Percentiles rank a stretch among this genome's conserved stretches.
Evolutionary conservation across 2,329 filamentous ascomycete genomes (phyloP).

Genomic region (Penicillium freii): DNA sequence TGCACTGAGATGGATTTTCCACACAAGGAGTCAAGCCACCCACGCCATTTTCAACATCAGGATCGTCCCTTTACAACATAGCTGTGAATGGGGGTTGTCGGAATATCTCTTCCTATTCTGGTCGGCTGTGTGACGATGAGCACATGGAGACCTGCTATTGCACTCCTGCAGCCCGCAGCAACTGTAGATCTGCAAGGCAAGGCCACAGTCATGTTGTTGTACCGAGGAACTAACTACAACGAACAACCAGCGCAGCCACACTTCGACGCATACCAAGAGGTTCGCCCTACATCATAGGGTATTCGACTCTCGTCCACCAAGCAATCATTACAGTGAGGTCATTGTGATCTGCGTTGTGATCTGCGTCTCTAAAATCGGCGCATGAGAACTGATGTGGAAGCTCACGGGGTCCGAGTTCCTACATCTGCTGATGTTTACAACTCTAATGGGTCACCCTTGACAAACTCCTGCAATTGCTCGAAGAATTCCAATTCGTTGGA

Average conservation of each 20-base stretch:
- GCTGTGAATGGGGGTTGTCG: background rate
- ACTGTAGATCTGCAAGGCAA: background rate
- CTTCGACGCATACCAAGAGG: background rate
- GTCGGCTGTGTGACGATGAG: background rate
- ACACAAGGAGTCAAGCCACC: background rate
- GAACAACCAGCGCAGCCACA: background rate
- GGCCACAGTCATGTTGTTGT: background rate
- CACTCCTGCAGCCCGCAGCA: background rate
- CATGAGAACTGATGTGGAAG: background rate
- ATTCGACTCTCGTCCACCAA: background rate
- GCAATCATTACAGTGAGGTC: background rate
- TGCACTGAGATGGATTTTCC: background rate
- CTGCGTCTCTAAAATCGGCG: background rate
- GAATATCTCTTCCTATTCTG: conserved; percentile 4
- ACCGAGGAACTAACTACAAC: background rate
- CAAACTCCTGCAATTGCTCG: background rate
- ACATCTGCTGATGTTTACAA: background rate
- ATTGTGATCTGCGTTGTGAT: background rate
- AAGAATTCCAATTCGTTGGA: background rate
- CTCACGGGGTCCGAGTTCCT: background rate
- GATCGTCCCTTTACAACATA: conserved; percentile 8
- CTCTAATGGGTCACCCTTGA: background rate
- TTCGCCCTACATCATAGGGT: background rate
- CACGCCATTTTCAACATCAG: background rate
- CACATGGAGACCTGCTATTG: background rate